A percentile compares a stretch with the other conserved stretches of the same genome.
These are phyloP conservation scores for Clarireedia paspali DNA, from an alignment of 2,329 filamentous ascomycete species.

Conservation along the genomic window DNA sequence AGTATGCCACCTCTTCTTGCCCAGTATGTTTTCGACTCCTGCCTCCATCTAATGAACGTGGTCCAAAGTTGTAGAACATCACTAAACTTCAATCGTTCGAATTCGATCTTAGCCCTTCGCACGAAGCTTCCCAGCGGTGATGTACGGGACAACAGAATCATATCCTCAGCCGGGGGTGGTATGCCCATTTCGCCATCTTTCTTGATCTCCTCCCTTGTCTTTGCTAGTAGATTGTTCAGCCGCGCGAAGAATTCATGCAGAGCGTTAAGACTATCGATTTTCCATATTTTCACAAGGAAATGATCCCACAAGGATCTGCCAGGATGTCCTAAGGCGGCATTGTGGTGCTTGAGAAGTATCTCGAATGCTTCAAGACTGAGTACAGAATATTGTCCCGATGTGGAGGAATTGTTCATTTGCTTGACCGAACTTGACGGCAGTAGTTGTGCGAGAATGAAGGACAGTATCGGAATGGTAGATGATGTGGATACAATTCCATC, in stretches of 20 bases:
- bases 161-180: slow-evolving; percentile 38
- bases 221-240: slow-evolving; percentile 50
- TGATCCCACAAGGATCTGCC: slow-evolving; percentile 82
- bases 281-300: slow-evolving; percentile 76
- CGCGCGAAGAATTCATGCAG: slow-evolving; percentile 69
- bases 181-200: slow-evolving; percentile 46
- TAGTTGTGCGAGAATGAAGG: slow-evolving; percentile 68
- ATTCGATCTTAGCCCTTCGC: slow-evolving; percentile 70
- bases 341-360: slow-evolving; percentile 44
- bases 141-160: slow-evolving; percentile 58
- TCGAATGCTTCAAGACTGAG: slow-evolving; percentile 52
- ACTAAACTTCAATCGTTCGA: slow-evolving; percentile 70
- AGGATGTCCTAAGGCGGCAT: slow-evolving; percentile 51
- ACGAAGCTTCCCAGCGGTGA: slow-evolving; percentile 80
- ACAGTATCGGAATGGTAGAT: slow-evolving; percentile 67
- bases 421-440: slow-evolving; percentile 39
- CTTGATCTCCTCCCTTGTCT: slow-evolving; percentile 53
- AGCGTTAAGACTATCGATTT: slow-evolving; percentile 71
- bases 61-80: slow-evolving; percentile 75
- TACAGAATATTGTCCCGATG: slow-evolving; percentile 36
- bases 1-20: slow-evolving; percentile 42
- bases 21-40: slow-evolving; percentile 61
- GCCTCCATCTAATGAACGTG: slow-evolving; percentile 71
- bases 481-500: slow-evolving; percentile 60
- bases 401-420: slow-evolving; percentile 6